Evolutionary conservation across 1,284 basidiomycete genomes (phyloP).

Genomic region (Sanghuangporus sanghuang): DNA sequence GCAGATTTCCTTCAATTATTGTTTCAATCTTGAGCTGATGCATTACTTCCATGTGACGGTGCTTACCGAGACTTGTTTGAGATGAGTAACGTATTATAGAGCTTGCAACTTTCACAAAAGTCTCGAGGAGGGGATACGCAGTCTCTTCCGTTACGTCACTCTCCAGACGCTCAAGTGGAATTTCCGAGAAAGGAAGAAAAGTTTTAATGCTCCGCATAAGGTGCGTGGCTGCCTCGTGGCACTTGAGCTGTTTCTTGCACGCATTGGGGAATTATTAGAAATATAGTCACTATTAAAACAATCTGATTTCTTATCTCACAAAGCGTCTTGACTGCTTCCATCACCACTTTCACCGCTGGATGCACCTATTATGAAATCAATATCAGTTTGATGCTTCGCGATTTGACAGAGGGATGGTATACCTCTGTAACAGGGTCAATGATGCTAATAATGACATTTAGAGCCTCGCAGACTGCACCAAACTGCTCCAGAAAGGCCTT

Average conservation of each 20-base stretch:
- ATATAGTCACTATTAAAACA: neutral
- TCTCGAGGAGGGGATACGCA: neutral
- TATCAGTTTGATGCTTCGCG: neutral
- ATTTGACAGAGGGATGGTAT: neutral
- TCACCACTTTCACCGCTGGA: neutral
- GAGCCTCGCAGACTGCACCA: neutral
- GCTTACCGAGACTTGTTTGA: neutral
- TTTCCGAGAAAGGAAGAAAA: neutral
- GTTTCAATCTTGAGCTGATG: neutral
- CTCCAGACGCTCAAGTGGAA: neutral
- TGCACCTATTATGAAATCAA: neutral
- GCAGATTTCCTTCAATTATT: neutral
- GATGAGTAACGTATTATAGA: neutral
- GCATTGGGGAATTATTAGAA: neutral
- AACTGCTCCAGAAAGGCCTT: neutral
- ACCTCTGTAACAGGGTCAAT: neutral
- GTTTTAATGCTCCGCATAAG: neutral
- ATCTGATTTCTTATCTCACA: neutral
- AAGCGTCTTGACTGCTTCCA: neutral
- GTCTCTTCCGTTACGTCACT: neutral
- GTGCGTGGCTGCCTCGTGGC: neutral
- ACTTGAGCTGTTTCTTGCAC: neutral
- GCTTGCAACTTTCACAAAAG: neutral
- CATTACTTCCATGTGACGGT: neutral
- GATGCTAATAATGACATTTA: neutral